Base-by-base conservation (phyloP, 805 yeast species). In the Huiozyma naganishii region DNA sequence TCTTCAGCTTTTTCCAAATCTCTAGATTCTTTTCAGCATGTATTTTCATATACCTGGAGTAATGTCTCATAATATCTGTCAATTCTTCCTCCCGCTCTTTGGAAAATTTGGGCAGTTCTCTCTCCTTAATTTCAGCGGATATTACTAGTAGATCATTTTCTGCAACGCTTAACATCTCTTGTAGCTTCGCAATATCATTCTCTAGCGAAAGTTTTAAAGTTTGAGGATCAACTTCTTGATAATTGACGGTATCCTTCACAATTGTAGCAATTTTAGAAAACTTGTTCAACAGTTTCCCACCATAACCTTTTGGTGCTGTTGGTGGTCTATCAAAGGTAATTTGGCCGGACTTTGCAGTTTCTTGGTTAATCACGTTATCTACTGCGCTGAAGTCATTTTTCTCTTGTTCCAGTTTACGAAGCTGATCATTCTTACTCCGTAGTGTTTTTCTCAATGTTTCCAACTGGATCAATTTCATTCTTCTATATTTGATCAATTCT, bases 91-190 rank as follows among this genome's bases (percentile, higher is more conserved):
- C 51, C 39, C 59, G 52, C 33, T 53, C 54, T 6, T 41, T 39
- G 1, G 55, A 51, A 40, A 57, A 59, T 32, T 52, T 57, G 4
- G 66, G 57, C 13, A 62, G 57, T 48, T 66, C 61, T n/a, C 50
- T 51, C 34, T 59, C 52, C 39, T 55, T 57, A n/a, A 62, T 58
- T 11, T 58, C 54, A 34, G 53, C 45, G 5, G 61, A 50, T 12
- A 64, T 58, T 9, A 52, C 55, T n/a, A 46, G 46, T 35, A 59
- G 49, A 30, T 66, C 70, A 28, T 47, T 51, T 27, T 58, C 71
- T 7, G 58, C 41, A 9, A 61, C 58, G 10, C 41, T 39, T 7
- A 52, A 36, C 2, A 54, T 47, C 35, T 54, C 58, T 13, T 52
- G 44, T 28, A 61, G 44, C 30, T 50, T 52, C 17, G 40, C 37